A percentile compares a stretch with the other conserved stretches of the same genome.
These are phyloP conservation scores for Penicillium expansum DNA, from an alignment of 2,329 filamentous ascomycete species.

Conservation along the genomic window DNA sequence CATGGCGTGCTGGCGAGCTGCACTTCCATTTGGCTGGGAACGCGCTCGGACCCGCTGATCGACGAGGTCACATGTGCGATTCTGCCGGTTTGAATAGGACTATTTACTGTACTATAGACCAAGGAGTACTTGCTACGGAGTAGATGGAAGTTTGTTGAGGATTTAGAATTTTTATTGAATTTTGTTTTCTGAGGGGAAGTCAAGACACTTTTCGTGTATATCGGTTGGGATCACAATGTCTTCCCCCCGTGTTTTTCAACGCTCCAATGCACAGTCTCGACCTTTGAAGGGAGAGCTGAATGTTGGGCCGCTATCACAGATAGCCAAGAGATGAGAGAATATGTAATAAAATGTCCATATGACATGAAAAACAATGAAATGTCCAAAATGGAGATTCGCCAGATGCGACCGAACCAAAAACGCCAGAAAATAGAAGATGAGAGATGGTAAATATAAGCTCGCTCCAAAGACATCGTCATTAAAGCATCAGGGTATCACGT, in stretches of 20 bases:
- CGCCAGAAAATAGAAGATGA: constrained; percentile 23
- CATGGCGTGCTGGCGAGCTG: constrained; percentile 7
- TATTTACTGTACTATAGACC: not conserved
- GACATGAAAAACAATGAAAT: not conserved
- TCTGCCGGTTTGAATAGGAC: not conserved
- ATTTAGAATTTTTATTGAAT: constrained; percentile 3
- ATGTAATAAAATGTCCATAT: not conserved
- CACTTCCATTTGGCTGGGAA: not conserved
- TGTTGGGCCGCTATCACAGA: constrained; percentile 10
- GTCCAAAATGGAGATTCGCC: not conserved
- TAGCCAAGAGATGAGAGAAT: constrained; percentile 11
- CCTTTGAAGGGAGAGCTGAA: constrained; percentile 19
- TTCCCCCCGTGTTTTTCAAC: constrained; percentile 5
- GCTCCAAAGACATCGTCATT: constrained; percentile 13
- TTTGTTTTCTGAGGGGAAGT: not conserved
- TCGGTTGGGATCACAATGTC: constrained; percentile 17
- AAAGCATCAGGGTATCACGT: constrained; percentile 25
- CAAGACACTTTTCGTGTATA: constrained; percentile 4
- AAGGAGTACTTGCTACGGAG: not conserved
- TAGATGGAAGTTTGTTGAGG: not conserved
- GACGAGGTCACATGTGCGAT: constrained; percentile 23
- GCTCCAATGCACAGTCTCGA: constrained; percentile 19
- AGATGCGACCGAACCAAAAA: constrained; percentile 13
- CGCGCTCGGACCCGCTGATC: constrained; percentile 10
- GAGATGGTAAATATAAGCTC: constrained; percentile 4